A percentile compares a stretch with the other conserved stretches of the same genome.
phyloP scores from a whole-genome alignment of 108 stramenopile genomes.

The Nitzschia inconspicua region DNA sequence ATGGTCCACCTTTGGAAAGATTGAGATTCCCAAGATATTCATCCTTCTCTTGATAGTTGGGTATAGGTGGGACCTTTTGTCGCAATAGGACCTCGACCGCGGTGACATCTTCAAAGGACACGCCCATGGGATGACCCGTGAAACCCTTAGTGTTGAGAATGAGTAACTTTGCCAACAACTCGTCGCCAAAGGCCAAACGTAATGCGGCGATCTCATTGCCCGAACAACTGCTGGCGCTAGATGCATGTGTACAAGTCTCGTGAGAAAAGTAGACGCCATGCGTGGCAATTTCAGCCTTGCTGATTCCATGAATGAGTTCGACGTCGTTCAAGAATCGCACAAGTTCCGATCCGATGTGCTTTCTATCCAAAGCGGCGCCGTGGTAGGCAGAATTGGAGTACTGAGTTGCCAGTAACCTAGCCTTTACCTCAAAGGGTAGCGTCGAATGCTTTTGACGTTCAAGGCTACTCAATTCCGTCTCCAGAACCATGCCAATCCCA shows the following conservation, averaged over 20 bases:
- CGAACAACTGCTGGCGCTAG: conserved; percentile 85
- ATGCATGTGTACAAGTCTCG: conserved; percentile 95
- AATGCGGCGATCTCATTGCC: conserved; percentile 92
- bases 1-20: conserved; percentile 87
- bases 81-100: conserved; percentile 87
- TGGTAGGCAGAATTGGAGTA: conserved; percentile 95
- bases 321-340: conserved; percentile 84
- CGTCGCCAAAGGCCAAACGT: conserved; percentile 89
- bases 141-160: conserved; percentile 95
- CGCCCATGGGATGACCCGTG: conserved; percentile 98
- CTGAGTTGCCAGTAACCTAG: conserved; percentile 86
- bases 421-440: conserved; percentile 67
- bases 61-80: conserved; percentile 85
- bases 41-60: conserved; percentile 86
- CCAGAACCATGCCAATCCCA: conserved; percentile 90
- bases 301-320: conserved; percentile 86
- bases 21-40: conserved; percentile 87
- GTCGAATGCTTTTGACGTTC: conserved; percentile 53
- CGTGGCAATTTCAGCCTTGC: conserved; percentile 85
- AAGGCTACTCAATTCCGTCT: conserved; percentile 74
- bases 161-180: conserved; percentile 74
- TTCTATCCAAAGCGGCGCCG: conserved; percentile 91
- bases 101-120: conserved; percentile 94
- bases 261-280: conserved; percentile 97
- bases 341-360: conserved; percentile 92